Evolutionary conservation across 1,284 basidiomycete species (phyloP).

Genomic region (Pholiota adiposa): DNA sequence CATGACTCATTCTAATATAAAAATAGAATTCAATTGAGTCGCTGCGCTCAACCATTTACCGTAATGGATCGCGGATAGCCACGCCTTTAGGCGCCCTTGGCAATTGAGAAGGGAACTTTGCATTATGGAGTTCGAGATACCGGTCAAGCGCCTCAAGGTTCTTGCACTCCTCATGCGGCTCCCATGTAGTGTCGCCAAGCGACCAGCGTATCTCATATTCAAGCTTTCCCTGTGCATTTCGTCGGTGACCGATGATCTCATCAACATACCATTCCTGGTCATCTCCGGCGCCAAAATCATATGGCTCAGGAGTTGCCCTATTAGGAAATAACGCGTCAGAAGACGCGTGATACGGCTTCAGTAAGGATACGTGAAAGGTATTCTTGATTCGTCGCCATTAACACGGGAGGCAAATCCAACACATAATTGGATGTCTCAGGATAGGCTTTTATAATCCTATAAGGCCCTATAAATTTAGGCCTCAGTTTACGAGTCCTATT

Average conservation of each 20-base stretch:
- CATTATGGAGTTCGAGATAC: slow-evolving; percentile 8
- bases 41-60: too few species aligned
- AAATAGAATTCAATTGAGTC: not conserved
- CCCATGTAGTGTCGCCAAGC: slow-evolving; percentile 16
- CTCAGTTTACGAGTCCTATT: not conserved
- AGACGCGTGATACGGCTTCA: not conserved
- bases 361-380: slow-evolving; percentile 31
- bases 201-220: slow-evolving; percentile 15
- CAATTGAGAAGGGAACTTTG: not conserved
- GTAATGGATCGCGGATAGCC: not conserved
- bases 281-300: slow-evolving; percentile 1
- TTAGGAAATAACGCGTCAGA: not conserved
- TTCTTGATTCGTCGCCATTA: slow-evolving; percentile 31
- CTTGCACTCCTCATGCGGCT: slow-evolving; percentile 7
- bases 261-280: slow-evolving; percentile 10
- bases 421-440: slow-evolving; percentile 23
- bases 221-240: not conserved
- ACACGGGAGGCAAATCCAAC: slow-evolving; percentile 29
- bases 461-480: slow-evolving; percentile 2
- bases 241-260: not conserved
- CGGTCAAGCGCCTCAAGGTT: slow-evolving; percentile 11
- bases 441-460: not conserved
- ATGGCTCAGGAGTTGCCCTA: not conserved
- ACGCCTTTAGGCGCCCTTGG: not conserved
- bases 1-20: not conserved